Base-by-base conservation (phyloP, 805 yeast species). In the Phaffomyces antillensis region DNA sequence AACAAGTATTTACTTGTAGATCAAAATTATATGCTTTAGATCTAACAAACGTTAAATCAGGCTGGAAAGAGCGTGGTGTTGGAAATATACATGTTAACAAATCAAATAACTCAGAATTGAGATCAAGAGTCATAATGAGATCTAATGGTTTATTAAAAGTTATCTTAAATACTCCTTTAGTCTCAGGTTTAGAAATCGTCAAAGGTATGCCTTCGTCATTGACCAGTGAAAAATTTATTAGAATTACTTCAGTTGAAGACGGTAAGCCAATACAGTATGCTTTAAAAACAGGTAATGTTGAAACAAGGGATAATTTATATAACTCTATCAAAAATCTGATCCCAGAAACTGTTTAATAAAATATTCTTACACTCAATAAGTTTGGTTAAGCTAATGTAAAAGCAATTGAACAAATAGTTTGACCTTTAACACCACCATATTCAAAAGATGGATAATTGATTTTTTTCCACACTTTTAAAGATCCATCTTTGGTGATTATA, bases 1-100 rank as follows among this genome's bases (percentile, higher is more conserved):
- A 70, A 31, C 76, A 85, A 0, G 59, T 82, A 8, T 86, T 77
- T 61, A 77, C 78, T 37, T 75, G 84, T 34, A 80, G 83, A 40
- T 87, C 95, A 5, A 87, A 90, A 58, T 67, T 93, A 25, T 93
- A 90, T 60, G 80, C 77, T 28, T 66, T 87, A 53, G 85, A 86
- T 55, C 67, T 90, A 28, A 67, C 81, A 0, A 75, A 79, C 33
- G 70, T 84, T 4, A 61, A 75, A 9, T 79, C 74, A 16, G 96
- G 96, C 2, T 93, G 99, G 99, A 93, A 87, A 61, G 99, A 93
- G 64, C 78, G 93, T 58, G 99, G 99, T 23, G 72, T 85, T 36
- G 99, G 99, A 3, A 74, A 78, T 5, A 66, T 93, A n/a, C 96
- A 87, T 59, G 74, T 93, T 24, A 91, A 93, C 63, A 63, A 65